Base-by-base conservation (phyloP, 2,329 filamentous ascomycete species). In the Trichoderma koningiopsis region DNA sequence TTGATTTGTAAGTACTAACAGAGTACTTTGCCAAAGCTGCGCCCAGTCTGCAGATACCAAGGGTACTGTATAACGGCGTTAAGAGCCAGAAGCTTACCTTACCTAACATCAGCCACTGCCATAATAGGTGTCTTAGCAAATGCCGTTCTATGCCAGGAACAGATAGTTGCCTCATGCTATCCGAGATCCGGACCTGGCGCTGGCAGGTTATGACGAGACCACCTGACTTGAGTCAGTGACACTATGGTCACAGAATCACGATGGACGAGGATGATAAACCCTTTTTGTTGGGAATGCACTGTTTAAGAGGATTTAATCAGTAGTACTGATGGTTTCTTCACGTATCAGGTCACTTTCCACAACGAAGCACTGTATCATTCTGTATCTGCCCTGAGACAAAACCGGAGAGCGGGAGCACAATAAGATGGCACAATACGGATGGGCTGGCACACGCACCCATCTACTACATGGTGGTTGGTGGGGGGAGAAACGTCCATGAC, bases 151-250 rank as follows among this genome's bases (percentile, higher is more conserved):
- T 52, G 16, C 63, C 40, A 67, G 63, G 63, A 47, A 59, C 63
- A 59, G 40, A 58, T 35, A 33, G 29, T 16, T 27, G 27, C 63
- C 29, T 52, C 24, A 7, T n/a, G 35, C 53, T 24, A 52, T 66
- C 63, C 40, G 63, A 58, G 37, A 58, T 33, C 57, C 57, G 33
- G 31, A 24, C 33, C n/a, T 27, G 62, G 47, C 52, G 29, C 35
- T 37, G 55, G 37, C n/a, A 24, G n/a, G 40, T 52, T 29, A 57
- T 59, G 63, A 67, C 22, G 63, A 29, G 61, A 66, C 68, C 68
- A 69, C 52, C 56, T 69, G 68, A 69, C 61, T 60, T 43, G 61
- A 31, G 68, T 53, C 40, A 59, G 68, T 69, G 68, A 69, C 68
- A 66, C 68, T 33, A 58, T 58, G 68, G 61, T 66, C 59, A 68